These are phyloP conservation scores for Picocystis sp. DNA, from an alignment of 163 green algal genomes.

Conservation along the genomic window DNA sequence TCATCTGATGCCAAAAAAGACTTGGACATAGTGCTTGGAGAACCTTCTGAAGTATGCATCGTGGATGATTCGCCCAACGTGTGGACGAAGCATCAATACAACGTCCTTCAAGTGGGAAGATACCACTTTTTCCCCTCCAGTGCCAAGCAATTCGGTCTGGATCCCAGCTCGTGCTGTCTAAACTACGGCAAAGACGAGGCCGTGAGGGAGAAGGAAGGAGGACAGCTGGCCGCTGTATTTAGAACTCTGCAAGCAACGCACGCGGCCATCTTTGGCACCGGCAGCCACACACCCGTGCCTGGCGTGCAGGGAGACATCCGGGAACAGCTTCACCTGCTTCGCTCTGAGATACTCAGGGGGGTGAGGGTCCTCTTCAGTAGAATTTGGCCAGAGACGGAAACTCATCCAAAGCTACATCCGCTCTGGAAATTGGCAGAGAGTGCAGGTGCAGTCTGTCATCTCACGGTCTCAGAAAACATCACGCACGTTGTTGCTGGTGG, in stretches of 20 bases:
- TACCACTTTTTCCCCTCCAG: slow-evolving; percentile 68
- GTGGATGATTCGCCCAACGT: slow-evolving; percentile 71
- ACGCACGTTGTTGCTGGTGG: slow-evolving; percentile 37
- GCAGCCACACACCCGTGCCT: too few species aligned
- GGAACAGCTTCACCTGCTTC: slow-evolving; percentile 13
- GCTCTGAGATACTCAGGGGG: slow-evolving; percentile 19
- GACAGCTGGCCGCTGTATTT: slow-evolving; percentile 18
- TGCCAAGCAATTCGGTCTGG: slow-evolving; percentile 12
- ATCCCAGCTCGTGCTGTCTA: too few species aligned
- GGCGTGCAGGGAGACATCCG: slow-evolving; percentile 20
- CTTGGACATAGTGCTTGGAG: slow-evolving; percentile 38
- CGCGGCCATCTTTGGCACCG: not conserved
- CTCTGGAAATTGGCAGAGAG: slow-evolving; percentile 33
- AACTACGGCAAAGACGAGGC: not conserved
- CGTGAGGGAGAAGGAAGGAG: slow-evolving; percentile 18
- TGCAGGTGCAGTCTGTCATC: slow-evolving; percentile 17
- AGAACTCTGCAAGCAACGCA: slow-evolving; percentile 14
- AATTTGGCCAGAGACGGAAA: slow-evolving; percentile 27
- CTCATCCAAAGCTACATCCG: slow-evolving; percentile 21
- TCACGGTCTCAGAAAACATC: not conserved
- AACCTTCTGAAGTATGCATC: slow-evolving; percentile 33
- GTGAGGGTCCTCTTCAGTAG: slow-evolving; percentile 35
- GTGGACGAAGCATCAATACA: slow-evolving; percentile 52
- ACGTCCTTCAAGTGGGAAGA: slow-evolving; percentile 52
- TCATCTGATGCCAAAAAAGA: slow-evolving; percentile 25